Evolutionary conservation across 345 rosid species (phyloP).

Genomic region (Eucalyptus fibrosa): DNA sequence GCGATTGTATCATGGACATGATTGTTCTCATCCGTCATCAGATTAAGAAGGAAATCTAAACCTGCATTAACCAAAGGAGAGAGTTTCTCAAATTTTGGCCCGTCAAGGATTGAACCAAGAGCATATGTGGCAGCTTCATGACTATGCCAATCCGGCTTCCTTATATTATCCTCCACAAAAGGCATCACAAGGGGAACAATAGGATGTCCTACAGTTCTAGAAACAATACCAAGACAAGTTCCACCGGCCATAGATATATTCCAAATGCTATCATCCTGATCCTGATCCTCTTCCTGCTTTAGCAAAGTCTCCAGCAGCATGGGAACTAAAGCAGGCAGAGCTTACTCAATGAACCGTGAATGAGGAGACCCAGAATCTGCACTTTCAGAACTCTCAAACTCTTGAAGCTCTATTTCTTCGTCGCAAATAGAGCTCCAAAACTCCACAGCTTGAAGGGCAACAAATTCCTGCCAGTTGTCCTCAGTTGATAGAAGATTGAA

Average conservation of each 20-base stretch:
- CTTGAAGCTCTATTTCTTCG: conserved; percentile 92
- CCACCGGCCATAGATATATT: conserved; percentile 97
- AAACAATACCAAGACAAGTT: conserved; percentile 89
- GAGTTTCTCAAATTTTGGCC: conserved; percentile 63
- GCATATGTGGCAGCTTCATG: conserved; percentile 95
- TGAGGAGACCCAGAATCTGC: conserved; percentile 56
- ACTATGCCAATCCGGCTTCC: conserved; percentile 63
- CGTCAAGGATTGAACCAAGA: conserved; percentile 89
- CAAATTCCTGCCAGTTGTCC: background rate
- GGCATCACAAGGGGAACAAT: conserved; percentile 90
- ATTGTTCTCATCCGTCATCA: conserved; percentile 74
- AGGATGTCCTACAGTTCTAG: conserved; percentile 87
- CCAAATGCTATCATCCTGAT: conserved; percentile 82
- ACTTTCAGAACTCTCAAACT: conserved; percentile 46
- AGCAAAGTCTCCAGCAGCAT: conserved; percentile 71
- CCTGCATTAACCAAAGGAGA: conserved; percentile 75
- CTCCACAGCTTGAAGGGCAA: conserved; percentile 92
- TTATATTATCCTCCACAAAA: conserved; percentile 71
- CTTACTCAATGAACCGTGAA: conserved; percentile 71
- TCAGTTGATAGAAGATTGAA: background rate
- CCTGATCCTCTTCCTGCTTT: conserved; percentile 96
- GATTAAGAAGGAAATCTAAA: conserved; percentile 63
- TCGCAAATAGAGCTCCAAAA: conserved; percentile 98
- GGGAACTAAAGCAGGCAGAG: conserved; percentile 62
- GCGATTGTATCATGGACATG: conserved; percentile 95